A percentile compares a stretch with the other conserved stretches of the same genome.
Conservation (phyloP, 352 stramenopile genomes). For the Phytophthora foliorum region DNA sequence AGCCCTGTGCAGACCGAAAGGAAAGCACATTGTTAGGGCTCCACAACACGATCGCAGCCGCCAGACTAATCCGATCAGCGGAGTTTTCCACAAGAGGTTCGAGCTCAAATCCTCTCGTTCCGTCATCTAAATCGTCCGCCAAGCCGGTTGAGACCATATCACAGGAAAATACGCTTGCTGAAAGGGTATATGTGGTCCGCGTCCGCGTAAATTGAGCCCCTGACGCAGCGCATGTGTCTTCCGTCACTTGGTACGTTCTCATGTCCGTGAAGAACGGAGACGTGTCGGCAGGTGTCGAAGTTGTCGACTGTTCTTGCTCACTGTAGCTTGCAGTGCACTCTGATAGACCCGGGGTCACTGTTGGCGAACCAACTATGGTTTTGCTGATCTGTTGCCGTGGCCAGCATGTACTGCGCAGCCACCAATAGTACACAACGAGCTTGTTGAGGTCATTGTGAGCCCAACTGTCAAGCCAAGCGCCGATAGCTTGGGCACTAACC, state of each 20-base stretch:
- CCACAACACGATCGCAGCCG: conserved; percentile 53
- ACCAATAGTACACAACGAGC: conserved; percentile 63
- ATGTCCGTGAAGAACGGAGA: conserved; percentile 58
- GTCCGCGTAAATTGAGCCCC: conserved; percentile 43
- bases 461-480: conserved; percentile 51
- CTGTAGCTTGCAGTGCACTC: conserved; percentile 36
- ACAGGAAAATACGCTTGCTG: conserved; percentile 53
- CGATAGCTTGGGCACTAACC: conserved; percentile 35
- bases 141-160: conserved; percentile 56
- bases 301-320: conserved; percentile 43
- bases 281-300: conserved; percentile 15
- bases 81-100: conserved; percentile 23
- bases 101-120: conserved; percentile 61
- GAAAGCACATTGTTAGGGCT: conserved; percentile 48
- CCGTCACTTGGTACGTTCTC: conserved; percentile 45
- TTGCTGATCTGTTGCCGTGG: conserved; percentile 39
- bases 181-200: conserved; percentile 39
- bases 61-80: conserved; percentile 44
- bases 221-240: conserved; percentile 39
- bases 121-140: conserved; percentile 53
- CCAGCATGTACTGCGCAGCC: conserved; percentile 56
- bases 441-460: conserved; percentile 48
- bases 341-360: conserved; percentile 12
- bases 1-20: conserved; percentile 57
- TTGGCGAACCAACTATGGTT: conserved; percentile 13